Evolutionary conservation across 108 stramenopile species (phyloP).

Genomic region (Discostella pseudostelligera): DNA sequence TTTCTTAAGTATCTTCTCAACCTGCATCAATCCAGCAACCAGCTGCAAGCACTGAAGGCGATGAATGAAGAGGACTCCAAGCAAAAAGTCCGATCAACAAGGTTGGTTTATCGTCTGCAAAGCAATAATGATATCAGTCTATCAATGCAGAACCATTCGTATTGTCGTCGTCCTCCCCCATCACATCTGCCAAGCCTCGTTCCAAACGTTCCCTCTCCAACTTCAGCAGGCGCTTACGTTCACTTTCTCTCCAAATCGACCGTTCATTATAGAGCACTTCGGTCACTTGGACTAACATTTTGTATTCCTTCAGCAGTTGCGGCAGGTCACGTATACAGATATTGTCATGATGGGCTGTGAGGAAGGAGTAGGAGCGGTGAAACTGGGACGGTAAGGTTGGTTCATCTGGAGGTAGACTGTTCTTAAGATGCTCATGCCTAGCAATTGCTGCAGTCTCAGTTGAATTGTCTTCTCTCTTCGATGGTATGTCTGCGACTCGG

Average conservation of each 20-base stretch:
- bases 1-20: too few relatives aligned
- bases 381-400: slow-evolving; percentile 52
- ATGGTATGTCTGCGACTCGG: slow-evolving; percentile 13
- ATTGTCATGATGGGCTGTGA: slow-evolving; percentile 62
- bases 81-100: too few relatives aligned
- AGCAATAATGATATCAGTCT: too few relatives aligned
- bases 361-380: slow-evolving; percentile 65
- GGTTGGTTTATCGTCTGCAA: too few relatives aligned
- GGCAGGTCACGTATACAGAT: slow-evolving; percentile 71
- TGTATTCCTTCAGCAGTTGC: slow-evolving; percentile 68
- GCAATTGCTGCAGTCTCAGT: neutral
- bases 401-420: slow-evolving; percentile 19
- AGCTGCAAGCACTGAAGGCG: too few relatives aligned
- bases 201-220: slow-evolving; percentile 29
- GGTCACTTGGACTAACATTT: slow-evolving; percentile 69
- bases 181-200: slow-evolving; percentile 24
- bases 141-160: too few relatives aligned
- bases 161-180: slow-evolving; percentile 10
- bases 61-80: too few relatives aligned
- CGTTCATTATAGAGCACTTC: slow-evolving; percentile 70
- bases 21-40: too few relatives aligned
- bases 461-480: neutral
- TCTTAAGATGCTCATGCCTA: neutral
- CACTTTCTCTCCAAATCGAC: slow-evolving; percentile 30
- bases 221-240: slow-evolving; percentile 18